Percentiles rank a stretch among this genome's conserved stretches.
These are phyloP conservation scores for Jatropha podagrica DNA, from an alignment of 441 rosid species.

Conservation along the genomic window DNA sequence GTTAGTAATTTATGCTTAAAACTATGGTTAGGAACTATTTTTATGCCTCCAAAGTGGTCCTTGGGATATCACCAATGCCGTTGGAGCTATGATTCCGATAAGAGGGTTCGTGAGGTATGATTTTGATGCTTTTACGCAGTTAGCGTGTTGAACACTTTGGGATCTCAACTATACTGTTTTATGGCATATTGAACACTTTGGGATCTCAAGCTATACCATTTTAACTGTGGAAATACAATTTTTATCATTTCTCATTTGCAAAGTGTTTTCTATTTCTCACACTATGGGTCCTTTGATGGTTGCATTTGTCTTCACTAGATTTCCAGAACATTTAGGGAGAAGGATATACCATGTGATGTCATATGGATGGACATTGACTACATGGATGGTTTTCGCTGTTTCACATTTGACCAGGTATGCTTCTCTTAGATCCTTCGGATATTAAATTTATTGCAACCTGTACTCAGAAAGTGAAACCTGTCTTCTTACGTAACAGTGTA, in stretches of 20 bases:
- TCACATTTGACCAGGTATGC: conserved; percentile 87
- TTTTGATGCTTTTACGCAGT: conserved; percentile 6
- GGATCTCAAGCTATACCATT: conserved; percentile 4
- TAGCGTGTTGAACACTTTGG: not conserved
- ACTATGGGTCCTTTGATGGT: not conserved
- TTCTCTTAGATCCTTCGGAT: conserved; percentile 8
- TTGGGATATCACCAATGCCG: conserved; percentile 97
- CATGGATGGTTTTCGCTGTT: conserved; percentile 99
- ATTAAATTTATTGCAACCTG: not conserved
- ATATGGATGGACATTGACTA: conserved; percentile 99
- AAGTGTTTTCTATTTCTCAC: not conserved
- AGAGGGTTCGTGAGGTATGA: conserved; percentile 79
- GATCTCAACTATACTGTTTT: conserved; percentile 2
- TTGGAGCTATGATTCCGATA: conserved; percentile 84
- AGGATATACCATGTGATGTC: conserved; percentile 87
- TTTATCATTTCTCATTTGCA: conserved; percentile 12
- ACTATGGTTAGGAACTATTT: conserved; percentile 59
- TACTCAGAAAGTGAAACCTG: not conserved
- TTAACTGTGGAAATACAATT: conserved; percentile 4
- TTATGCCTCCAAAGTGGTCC: conserved; percentile 99
- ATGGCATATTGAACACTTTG: not conserved
- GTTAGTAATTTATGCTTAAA: conserved; percentile 6
- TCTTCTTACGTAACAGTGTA: not conserved
- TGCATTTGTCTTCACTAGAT: conserved; percentile 42
- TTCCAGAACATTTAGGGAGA: conserved; percentile 72